Conservation (phyloP, 148 eudicot species). For the Vaccinium vitisidaea region DNA sequence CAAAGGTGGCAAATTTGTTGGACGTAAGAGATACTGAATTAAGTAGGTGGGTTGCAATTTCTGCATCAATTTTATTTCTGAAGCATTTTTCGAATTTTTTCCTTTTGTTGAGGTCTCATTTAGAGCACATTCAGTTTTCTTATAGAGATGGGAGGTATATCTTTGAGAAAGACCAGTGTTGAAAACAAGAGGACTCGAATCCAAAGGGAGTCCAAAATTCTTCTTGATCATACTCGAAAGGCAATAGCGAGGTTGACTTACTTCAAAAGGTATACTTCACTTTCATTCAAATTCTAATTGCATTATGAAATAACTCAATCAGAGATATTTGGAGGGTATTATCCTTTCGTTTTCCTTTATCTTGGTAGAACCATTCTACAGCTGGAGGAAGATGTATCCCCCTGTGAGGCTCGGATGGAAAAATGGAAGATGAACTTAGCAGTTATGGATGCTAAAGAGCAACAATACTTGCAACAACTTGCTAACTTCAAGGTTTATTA, state of each 20-base stretch:
- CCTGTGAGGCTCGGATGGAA: constrained; percentile 74
- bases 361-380: constrained; percentile 69
- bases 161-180: constrained; percentile 68
- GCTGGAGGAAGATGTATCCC: constrained; percentile 73
- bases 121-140: constrained; percentile 53
- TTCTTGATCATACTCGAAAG: constrained; percentile 78
- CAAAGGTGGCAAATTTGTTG: constrained; percentile 52
- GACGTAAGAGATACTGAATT: constrained; percentile 88
- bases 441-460: constrained; percentile 69
- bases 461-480: constrained; percentile 75
- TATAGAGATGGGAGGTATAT: constrained; percentile 76
- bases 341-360: background rate
- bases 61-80: background rate
- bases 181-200: constrained; percentile 81
- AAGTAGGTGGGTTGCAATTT: constrained; percentile 57
- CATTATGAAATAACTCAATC: background rate
- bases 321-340: background rate
- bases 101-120: constrained; percentile 8
- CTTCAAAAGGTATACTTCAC: constrained; percentile 56
- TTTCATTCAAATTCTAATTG: background rate
- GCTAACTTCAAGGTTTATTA: constrained; percentile 70
- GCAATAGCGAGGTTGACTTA: constrained; percentile 78
- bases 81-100: background rate
- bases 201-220: constrained; percentile 76
- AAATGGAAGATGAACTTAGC: constrained; percentile 72